Percentiles rank a stretch among this genome's conserved stretches.
Conservation (phyloP, 331 rosid species). For the Rhamnella rubrinervis region DNA sequence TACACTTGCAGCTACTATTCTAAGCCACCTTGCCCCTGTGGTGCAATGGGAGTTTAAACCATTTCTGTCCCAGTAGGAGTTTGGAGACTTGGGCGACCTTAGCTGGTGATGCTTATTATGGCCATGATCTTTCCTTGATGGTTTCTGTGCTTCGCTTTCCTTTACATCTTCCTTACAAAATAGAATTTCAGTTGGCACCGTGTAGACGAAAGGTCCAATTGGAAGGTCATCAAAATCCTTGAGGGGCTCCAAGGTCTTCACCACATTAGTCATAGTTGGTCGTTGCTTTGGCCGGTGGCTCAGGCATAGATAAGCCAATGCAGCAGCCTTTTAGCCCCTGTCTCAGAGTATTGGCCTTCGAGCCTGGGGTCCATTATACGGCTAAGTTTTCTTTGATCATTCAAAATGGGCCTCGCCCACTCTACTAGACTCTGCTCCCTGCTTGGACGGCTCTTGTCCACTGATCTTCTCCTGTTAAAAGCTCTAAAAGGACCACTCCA, state of each 20-base stretch:
- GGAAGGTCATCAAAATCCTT: constrained; percentile 66
- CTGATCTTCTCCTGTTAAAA: constrained; percentile 69
- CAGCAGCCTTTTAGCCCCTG: constrained; percentile 81
- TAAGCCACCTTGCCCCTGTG: constrained; percentile 26
- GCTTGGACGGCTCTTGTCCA: constrained; percentile 61
- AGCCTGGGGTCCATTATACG: constrained; percentile 83
- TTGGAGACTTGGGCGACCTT: constrained; percentile 43
- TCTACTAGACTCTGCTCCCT: constrained; percentile 83
- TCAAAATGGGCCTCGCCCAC: constrained; percentile 75
- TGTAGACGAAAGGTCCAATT: constrained; percentile 68
- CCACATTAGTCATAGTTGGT: constrained; percentile 75
- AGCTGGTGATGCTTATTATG: constrained; percentile 27
- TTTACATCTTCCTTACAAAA: constrained; percentile 13
- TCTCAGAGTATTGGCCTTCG: constrained; percentile 79
- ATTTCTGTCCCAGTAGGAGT: constrained; percentile 20
- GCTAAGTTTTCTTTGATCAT: constrained; percentile 48
- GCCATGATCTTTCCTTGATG: constrained; percentile 37
- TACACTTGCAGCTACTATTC: not conserved
- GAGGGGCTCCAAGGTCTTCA: constrained; percentile 68
- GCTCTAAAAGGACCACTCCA: constrained; percentile 78
- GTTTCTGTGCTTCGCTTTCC: constrained; percentile 36
- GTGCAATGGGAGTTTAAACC: constrained; percentile 50
- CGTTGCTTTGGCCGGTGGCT: constrained; percentile 85
- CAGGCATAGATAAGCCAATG: constrained; percentile 82
- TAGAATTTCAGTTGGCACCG: constrained; percentile 41